Base-by-base conservation (phyloP, 768 basidiomycete genomes). In the Kondoa subrosea region DNA sequence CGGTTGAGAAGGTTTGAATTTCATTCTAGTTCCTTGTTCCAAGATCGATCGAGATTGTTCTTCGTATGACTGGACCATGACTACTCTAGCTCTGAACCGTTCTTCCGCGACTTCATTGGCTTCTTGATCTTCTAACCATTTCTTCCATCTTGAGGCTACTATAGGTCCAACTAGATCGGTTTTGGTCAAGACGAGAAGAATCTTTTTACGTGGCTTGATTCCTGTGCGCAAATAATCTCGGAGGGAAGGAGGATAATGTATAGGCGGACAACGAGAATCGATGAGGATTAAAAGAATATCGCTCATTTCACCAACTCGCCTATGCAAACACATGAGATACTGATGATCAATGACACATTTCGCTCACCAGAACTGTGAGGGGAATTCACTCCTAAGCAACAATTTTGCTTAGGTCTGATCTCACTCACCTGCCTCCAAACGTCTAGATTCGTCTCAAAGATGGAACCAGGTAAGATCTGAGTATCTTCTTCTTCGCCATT, bases 241-340 rank as follows among this genome's bases (percentile, higher is more conserved):
- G 56, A 97, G 82, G 0, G 90, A 89, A 0, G 86, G 82, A 0
- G 91, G 91, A 72, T 85, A 86, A 76, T 95, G 92, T 1, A 95
- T 78, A 0, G 85, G 82, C 0, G 93, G 91, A 74, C 89, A 91
- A 56, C 93, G 86, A 1, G 71, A 87, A 76, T 95, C 92, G 34
- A 93, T 81, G 57, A 96, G 83, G 63, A 93, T 81, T 62, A 95
- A 83, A 25, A 96, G 80, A 71, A 96, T 88, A 72, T 91, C 84
- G 0, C 89, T 89, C 29, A 88, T 86, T 78, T 97, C 93, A 3
- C 86, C 85, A 26, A 95, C 92, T 40, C 93, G 84, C 93, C 93
- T 96, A 84, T 96, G 78, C 78, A 96, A 93, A 70, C 92, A 79
- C 91, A 91, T 96, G 16, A 95, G 91, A 75, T 95, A 88, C 58